Base-by-base conservation (phyloP, 257 asterid species). In the Solanum peruvianum region DNA sequence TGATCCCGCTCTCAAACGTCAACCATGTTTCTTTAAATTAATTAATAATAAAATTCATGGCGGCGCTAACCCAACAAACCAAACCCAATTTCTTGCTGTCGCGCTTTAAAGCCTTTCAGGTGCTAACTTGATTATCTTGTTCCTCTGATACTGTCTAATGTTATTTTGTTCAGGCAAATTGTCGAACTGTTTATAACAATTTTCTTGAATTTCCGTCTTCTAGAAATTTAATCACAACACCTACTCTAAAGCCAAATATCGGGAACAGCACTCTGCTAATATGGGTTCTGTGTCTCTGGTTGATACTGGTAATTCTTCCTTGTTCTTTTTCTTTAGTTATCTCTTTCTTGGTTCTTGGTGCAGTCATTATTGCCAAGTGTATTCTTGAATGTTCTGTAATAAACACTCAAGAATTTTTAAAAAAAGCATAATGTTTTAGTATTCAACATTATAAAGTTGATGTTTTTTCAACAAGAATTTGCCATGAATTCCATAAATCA, bases 101-200 rank as follows among this genome's bases (percentile, higher is more conserved):
- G 58, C 93, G 93, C 71, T 89, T 92, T 64, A 91, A 89, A 88
- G 83, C 92, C 87, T 86, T 88, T 89, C 91, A 92, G 98, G 97
- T 95, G 83, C 44, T 56, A 70, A 85, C 33, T 82, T 78, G 23
- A 31, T 52, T 8, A 25, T 29, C 33, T 16, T 25, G n/a, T 33
- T n/a, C 12, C 25, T 64, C 27, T 8, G 21, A 6, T 23, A n/a
- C 3, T n/a, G 23, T 42, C 44, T 13, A 20, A 27, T 25, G 39
- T 49, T 7, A 1, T 70, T 88, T 89, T 93, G 60, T 67, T 90
- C 89, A 86, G 87, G 80, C 93, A 91, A 89, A 89, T 88, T n/a
- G 70, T 91, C 95, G 85, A 89, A 90, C 93, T 91, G 64, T 82
- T 42, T 73, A 6, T 27, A 64, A 6, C 75, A 23, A 0, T 11